Evolutionary conservation across 176 grass and related monocot genomes (phyloP), one percentile per base, ranked within the genome.

Genomic region (Hordeum marinum): DNA sequence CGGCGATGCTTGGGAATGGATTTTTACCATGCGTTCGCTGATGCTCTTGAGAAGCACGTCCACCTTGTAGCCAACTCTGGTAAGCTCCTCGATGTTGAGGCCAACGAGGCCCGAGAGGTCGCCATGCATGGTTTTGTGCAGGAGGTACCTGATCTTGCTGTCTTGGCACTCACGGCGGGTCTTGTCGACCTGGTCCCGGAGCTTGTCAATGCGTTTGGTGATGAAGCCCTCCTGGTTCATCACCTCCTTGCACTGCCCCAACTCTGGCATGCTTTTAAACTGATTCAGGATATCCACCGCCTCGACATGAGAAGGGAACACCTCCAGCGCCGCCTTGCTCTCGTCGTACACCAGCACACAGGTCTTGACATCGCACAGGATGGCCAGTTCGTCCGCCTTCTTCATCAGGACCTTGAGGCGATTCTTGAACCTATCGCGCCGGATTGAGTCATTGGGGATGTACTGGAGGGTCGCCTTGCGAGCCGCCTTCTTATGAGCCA

Each of bases 221-320:
- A 95, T 88, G 75, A 90, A 85, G 4, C 66, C 45, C 43, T 87
- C 87, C n/a, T 75, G 73, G 36, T 88, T 84, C 37, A 70, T 12
- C 39, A 68, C 81, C 43, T 88, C 88, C 54, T 81, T 85, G 62
- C 75, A 76, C 41, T 72, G 55, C n/a, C 82, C 68, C 9, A 83
- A 6, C 34, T 95, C 75, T 1, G 85, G 85, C 54, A 75, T 42
- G 31, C 24, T 18, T 23, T 48, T 77, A 72, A 88, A 92, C 4
- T 31, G 63, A 0, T 0, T 4, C 11, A 95, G 63, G 4, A 90
- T 25, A 3, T 4, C 10, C 11, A 3, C 32, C 2, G 68, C 75
- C n/a, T 81, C 79, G 3, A 17, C 17, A 0, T 36, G 0, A 0
- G 73, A 76, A 3, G 90, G 90, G 79, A 83, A 90, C 29, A 82